Evolutionary conservation across 2,329 filamentous ascomycete genomes (phyloP), one percentile per base, ranked within the genome.

Genomic region (Fusarium camptoceras): DNA sequence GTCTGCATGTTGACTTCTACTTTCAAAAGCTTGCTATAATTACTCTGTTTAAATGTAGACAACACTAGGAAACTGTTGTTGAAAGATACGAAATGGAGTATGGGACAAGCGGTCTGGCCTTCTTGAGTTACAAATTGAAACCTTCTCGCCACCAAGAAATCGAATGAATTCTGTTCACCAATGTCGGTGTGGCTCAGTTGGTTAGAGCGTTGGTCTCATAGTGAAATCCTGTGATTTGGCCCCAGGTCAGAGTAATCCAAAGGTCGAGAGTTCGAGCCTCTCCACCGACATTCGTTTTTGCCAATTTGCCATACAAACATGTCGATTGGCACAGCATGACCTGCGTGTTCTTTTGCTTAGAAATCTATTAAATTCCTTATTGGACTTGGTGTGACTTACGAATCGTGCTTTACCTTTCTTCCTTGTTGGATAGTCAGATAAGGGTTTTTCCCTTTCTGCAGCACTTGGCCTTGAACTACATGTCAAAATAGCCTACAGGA

Each of bases 241-340:
- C 24, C n/a, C 1, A 51, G 30, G 24, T n/a, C 24, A 51, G 31
- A 31, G 48, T 51, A 25, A 51, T 51, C 48, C 48, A 51, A 51
- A 51, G 48, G 48, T 51, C 48, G 48, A 51, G 48, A 51, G 48
- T 51, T 51, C 48, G 48, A 51, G 48, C 48, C 48, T 51, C 48
- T 51, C 48, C 48, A 51, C 48, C 48, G 48, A 51, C 48, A 51
- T 27, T 27, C 1, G 3, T 14, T 39, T 51, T 51, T 51, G 31
- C 5, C 22, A 2, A 25, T 14, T 25, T 6, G 1, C 0, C 6
- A 14, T 10, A 3, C n/a, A n/a, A n/a, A n/a, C n/a, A n/a, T n/a
- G n/a, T n/a, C n/a, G n/a, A n/a, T n/a, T n/a, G n/a, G n/a, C n/a
- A n/a, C n/a, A n/a, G n/a, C n/a, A n/a, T n/a, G n/a, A n/a, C n/a